phyloP scores from a whole-genome alignment of 306 rosid species.

The Rosa persica region DNA sequence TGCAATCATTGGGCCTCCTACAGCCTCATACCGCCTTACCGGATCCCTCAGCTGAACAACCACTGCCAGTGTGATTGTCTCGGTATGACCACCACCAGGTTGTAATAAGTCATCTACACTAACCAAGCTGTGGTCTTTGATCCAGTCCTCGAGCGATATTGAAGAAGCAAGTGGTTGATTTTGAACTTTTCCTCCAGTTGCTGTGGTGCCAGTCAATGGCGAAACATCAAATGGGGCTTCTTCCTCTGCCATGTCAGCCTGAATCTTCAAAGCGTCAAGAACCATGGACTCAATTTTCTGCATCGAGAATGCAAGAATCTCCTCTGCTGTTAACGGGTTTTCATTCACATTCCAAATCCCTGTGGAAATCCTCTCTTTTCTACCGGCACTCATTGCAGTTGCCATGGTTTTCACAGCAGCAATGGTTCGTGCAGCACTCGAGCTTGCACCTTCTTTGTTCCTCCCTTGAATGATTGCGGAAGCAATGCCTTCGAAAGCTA shows the following conservation, averaged over 20 bases:
- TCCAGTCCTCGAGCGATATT: slow-evolving; percentile 71
- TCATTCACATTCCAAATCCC: slow-evolving; percentile 86
- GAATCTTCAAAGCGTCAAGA: slow-evolving; percentile 73
- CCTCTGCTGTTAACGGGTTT: slow-evolving; percentile 53
- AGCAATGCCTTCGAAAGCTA: slow-evolving; percentile 97
- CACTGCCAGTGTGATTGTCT: slow-evolving; percentile 49
- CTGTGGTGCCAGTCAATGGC: slow-evolving; percentile 31
- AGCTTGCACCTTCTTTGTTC: slow-evolving; percentile 88
- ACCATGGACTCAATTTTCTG: slow-evolving; percentile 81
- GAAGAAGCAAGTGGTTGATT: slow-evolving; percentile 50
- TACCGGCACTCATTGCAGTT: slow-evolving; percentile 58
- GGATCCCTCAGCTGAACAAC: slow-evolving; percentile 79
- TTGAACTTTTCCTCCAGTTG: slow-evolving; percentile 37
- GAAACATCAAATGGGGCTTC: slow-evolving; percentile 92
- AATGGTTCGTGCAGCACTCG: slow-evolving; percentile 77
- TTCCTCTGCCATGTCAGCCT: slow-evolving; percentile 81
- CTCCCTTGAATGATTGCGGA: slow-evolving; percentile 84
- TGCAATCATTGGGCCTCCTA: slow-evolving; percentile 80
- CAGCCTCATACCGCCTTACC: slow-evolving; percentile 67
- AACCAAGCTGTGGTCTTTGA: slow-evolving; percentile 32
- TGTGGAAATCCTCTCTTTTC: slow-evolving; percentile 72
- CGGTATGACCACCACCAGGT: slow-evolving; percentile 4
- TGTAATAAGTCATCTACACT: slow-evolving; percentile 20
- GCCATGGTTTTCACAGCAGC: slow-evolving; percentile 65
- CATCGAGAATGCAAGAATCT: slow-evolving; percentile 62